Base-by-base conservation (phyloP, 345 rosid species). In the Salix suchowensis region DNA sequence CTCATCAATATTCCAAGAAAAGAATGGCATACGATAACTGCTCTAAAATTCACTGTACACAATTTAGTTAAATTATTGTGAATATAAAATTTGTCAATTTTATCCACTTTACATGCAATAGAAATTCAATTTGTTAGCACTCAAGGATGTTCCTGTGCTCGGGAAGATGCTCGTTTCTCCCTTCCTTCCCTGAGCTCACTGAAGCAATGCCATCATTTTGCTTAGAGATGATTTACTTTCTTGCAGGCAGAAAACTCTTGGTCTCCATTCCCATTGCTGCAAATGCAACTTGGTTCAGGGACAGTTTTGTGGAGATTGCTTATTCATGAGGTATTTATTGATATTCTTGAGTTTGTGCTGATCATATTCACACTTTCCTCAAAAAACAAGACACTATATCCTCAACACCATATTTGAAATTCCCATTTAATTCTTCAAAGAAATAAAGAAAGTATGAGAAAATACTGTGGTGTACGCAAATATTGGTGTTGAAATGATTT, bases 291-390 rank as follows among this genome's bases (percentile, higher is more conserved):
- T 68, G 67, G 84, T 74, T 69, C 85, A 78, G 64, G 88, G 88
- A 36, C 84, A 85, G 73, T 54, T 85, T 60, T 85, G 84, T 76
- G 88, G 88, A 55, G 84, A 80, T 67, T 85, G 85, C 80, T 78
- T 82, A 39, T 82, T 75, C 72, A 80, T 60, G 71, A 85, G 88
- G 85, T 85, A 54, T 18, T 39, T 46, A 46, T 46, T 46, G 50
- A 46, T 46, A 46, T 46, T 46, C 5, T 12, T 12, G 50, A 46
- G 50, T 13, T 46, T 46, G 16, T 15, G 5, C 50, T 46, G 50
- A 46, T 46, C 50, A 46, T 46, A 13, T 3, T 46, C 14, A 46
- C 50, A 46, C 50, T 46, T 44, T 46, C 5, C 48, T 4, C 37
- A 12, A 46, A 46, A 46, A 46, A 46, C 14, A 46, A 46, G 16